Conservation (phyloP, 352 stramenopile species). For the Globisporangium yorkense region DNA sequence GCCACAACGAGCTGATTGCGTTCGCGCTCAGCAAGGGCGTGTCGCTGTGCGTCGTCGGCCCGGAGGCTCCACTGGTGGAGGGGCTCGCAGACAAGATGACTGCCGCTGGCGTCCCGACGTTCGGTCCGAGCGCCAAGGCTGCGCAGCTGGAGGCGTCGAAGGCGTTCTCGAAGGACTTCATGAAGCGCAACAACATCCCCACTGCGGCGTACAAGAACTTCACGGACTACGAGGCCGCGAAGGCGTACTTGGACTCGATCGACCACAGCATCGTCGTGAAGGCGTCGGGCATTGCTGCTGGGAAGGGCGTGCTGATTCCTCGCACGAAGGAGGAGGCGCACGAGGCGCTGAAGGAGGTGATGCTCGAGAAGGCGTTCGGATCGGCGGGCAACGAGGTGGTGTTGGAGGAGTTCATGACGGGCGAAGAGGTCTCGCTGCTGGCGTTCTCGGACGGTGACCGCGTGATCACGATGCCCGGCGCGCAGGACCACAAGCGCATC, state of each 20-base stretch:
- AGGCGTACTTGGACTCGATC: constrained; percentile 91
- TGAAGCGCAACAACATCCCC: constrained; percentile 95
- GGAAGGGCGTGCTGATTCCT: constrained; percentile 98
- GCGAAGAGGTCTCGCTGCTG: constrained; percentile 97
- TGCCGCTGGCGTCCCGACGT: constrained; percentile 89
- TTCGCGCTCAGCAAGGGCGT: constrained; percentile 88
- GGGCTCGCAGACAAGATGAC: constrained; percentile 95
- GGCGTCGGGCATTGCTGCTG: constrained; percentile 98
- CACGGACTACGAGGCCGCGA: constrained; percentile 87
- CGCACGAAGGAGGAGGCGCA: constrained; percentile 91
- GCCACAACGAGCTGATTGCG: constrained; percentile 65
- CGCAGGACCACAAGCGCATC: constrained; percentile 99
- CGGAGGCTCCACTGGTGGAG: constrained; percentile 95
- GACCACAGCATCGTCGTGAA: constrained; percentile 98
- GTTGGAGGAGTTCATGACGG: constrained; percentile 98
- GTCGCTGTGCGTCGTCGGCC: constrained; percentile 96
- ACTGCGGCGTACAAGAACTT: constrained; percentile 98
- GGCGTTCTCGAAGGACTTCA: constrained; percentile 99
- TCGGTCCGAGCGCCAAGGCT: constrained; percentile 94
- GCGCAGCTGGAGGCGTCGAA: constrained; percentile 98
- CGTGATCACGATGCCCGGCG: constrained; percentile 93
- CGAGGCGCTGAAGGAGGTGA: constrained; percentile 93
- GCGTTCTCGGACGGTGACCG: constrained; percentile 97
- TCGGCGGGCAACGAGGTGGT: constrained; percentile 95
- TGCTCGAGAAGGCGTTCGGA: constrained; percentile 96